Conservation (phyloP, 495 filamentous ascomycete genomes). For the Podospora pseudocomata region DNA sequence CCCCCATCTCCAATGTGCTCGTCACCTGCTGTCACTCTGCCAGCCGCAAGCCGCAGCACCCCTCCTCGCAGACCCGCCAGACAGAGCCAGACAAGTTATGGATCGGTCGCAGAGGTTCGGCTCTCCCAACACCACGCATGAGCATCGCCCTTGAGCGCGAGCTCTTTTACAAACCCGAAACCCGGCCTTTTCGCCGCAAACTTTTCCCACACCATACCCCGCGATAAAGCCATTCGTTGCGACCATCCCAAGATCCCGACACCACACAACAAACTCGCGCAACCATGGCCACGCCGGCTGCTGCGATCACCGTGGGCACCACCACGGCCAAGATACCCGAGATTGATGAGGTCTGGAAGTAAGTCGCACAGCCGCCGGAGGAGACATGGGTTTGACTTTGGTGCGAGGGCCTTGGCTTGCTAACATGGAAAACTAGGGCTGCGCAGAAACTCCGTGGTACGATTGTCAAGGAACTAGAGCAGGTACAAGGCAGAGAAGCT, state of each 20-base stretch:
- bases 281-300: slow-evolving; percentile 21
- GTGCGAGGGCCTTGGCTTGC: background rate
- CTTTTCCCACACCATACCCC: background rate
- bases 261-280: slow-evolving; percentile 7
- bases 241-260: background rate
- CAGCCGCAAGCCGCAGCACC: slow-evolving; percentile 29
- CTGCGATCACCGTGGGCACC: background rate
- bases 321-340: slow-evolving; percentile 14
- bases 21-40: slow-evolving; percentile 20
- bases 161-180: slow-evolving; percentile 8
- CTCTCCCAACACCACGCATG: slow-evolving; percentile 22
- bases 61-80: slow-evolving; percentile 23
- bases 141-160: slow-evolving; percentile 21
- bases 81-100: slow-evolving; percentile 29
- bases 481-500: slow-evolving; percentile 41
- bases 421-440: slow-evolving; percentile 21
- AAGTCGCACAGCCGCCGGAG: slow-evolving; percentile 10
- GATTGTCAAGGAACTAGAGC: slow-evolving; percentile 36
- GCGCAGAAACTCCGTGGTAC: slow-evolving; percentile 27
- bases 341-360: slow-evolving; percentile 28
- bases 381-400: too few relatives aligned
- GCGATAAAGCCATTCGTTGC: slow-evolving; percentile 1
- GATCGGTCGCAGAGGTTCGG: slow-evolving; percentile 26
- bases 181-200: slow-evolving; percentile 2
- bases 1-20: slow-evolving; percentile 31